Evolutionary conservation across 768 basidiomycete genomes (phyloP).

Genomic region (Tulasnella sp.): DNA sequence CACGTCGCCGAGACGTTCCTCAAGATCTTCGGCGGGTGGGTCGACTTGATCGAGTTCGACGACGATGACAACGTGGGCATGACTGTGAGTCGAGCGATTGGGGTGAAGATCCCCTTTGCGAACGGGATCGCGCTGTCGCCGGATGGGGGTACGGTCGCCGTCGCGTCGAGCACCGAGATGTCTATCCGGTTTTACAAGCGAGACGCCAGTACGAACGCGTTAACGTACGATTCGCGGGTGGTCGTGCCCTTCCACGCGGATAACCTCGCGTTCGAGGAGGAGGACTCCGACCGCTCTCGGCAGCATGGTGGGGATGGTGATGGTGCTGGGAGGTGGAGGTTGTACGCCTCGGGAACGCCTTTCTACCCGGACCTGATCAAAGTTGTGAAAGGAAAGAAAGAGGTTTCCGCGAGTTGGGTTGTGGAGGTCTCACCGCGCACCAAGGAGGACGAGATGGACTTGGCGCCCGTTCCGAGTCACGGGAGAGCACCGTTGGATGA

Average conservation of each 20-base stretch:
- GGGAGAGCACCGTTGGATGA: constrained; percentile 29
- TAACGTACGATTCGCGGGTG: constrained; percentile 31
- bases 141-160: constrained; percentile 37
- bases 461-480: constrained; percentile 35
- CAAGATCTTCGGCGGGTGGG: constrained; percentile 46
- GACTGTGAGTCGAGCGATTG: constrained; percentile 19
- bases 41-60: constrained; percentile 36
- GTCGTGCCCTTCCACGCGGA: constrained; percentile 49
- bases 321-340: constrained; percentile 14
- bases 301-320: too few relatives aligned
- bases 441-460: constrained; percentile 19
- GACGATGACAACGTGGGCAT: not conserved
- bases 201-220: constrained; percentile 29
- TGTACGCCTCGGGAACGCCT: constrained; percentile 57
- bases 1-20: constrained; percentile 40
- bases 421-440: constrained; percentile 28
- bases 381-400: constrained; percentile 35
- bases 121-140: constrained; percentile 58
- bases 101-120: constrained; percentile 42
- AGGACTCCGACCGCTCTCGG: too few relatives aligned
- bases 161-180: constrained; percentile 42
- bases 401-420: constrained; percentile 47
- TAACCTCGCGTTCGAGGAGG: constrained; percentile 45
- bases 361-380: constrained; percentile 42
- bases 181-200: constrained; percentile 43